Conservation (phyloP, 371 early-diverging fungal genomes). For the Actinomortierella wolfii region DNA sequence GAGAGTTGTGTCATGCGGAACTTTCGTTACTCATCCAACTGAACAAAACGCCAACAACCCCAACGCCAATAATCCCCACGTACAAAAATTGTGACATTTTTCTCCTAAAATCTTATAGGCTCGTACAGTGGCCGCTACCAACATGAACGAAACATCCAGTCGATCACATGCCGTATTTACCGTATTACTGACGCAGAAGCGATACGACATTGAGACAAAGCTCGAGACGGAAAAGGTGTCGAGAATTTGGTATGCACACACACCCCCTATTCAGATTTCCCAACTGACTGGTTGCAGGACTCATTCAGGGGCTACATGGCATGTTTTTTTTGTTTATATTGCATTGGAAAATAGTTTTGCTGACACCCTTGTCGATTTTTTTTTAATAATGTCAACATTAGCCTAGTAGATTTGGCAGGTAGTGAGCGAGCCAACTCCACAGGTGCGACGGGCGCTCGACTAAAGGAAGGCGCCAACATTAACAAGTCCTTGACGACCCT, state of each 20-base stretch:
- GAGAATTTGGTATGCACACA: slow-evolving; percentile 70
- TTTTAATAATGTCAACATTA: slow-evolving; percentile 19
- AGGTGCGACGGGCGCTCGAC: slow-evolving; percentile 92
- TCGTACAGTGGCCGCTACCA: slow-evolving; percentile 92
- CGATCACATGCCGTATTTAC: slow-evolving; percentile 97
- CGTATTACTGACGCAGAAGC: slow-evolving; percentile 74
- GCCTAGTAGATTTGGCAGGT: slow-evolving; percentile 91
- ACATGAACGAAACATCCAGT: slow-evolving; percentile 95
- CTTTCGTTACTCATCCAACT: too few relatives aligned
- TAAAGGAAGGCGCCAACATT: slow-evolving; percentile 99
- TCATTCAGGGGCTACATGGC: too few relatives aligned
- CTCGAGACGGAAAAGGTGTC: slow-evolving; percentile 79
- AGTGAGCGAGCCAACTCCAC: slow-evolving; percentile 97
- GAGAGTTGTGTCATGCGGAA: background rate
- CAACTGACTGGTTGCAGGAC: too few relatives aligned
- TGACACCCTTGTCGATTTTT: background rate
- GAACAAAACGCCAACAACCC: background rate
- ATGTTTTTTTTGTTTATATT: too few relatives aligned
- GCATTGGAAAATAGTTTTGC: background rate
- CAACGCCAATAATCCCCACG: background rate
- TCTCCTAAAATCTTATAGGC: slow-evolving; percentile 49
- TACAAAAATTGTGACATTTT: background rate
- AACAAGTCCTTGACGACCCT: slow-evolving; percentile 95
- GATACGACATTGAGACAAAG: slow-evolving; percentile 63
- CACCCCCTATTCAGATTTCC: too few relatives aligned